Evolutionary conservation across 1,139 yeast species (phyloP).

Genomic region (Wickerhamiella infanticola): DNA sequence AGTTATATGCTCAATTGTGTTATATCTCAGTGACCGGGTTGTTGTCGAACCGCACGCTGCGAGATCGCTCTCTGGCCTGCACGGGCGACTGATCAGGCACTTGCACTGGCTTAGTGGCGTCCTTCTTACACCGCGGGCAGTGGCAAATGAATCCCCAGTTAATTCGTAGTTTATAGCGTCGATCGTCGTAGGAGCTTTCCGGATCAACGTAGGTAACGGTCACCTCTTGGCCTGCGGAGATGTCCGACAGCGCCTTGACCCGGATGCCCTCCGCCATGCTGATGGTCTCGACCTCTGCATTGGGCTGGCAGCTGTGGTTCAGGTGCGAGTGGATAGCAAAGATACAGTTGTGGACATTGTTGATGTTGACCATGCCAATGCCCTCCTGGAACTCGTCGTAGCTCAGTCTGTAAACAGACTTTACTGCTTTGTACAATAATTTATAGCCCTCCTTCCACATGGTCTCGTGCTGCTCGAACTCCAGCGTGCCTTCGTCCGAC

Average conservation of each 20-base stretch:
- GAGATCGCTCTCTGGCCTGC: conserved; percentile 35
- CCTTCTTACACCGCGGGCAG: conserved; percentile 51
- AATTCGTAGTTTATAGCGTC: conserved; percentile 53
- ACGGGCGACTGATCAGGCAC: conserved; percentile 5
- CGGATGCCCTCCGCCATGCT: conserved; percentile 36
- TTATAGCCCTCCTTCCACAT: conserved; percentile 46
- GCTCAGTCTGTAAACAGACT: conserved; percentile 26
- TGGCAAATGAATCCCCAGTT: conserved; percentile 74
- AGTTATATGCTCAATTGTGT: no score
- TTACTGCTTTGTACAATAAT: conserved; percentile 37
- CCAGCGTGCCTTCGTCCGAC: conserved; percentile 7
- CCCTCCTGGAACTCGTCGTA: conserved; percentile 44
- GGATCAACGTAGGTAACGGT: conserved; percentile 61
- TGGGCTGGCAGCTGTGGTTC: conserved; percentile 67
- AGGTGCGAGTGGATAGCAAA: conserved; percentile 52
- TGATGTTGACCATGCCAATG: conserved; percentile 60
- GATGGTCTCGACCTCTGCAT: conserved; percentile 40
- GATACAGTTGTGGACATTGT: conserved; percentile 50
- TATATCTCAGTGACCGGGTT: conserved; percentile 18
- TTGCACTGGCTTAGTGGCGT: conserved; percentile 17
- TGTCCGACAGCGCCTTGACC: conserved; percentile 43
- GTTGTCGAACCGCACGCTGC: conserved; percentile 61
- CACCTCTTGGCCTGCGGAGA: conserved; percentile 52
- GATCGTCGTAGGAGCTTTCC: conserved; percentile 40
- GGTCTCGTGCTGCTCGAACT: conserved; percentile 25